Evolutionary conservation across 108 stramenopile species (phyloP), one percentile per base, ranked within the genome.

Genomic region (Chaetoceros tenuissimus): DNA sequence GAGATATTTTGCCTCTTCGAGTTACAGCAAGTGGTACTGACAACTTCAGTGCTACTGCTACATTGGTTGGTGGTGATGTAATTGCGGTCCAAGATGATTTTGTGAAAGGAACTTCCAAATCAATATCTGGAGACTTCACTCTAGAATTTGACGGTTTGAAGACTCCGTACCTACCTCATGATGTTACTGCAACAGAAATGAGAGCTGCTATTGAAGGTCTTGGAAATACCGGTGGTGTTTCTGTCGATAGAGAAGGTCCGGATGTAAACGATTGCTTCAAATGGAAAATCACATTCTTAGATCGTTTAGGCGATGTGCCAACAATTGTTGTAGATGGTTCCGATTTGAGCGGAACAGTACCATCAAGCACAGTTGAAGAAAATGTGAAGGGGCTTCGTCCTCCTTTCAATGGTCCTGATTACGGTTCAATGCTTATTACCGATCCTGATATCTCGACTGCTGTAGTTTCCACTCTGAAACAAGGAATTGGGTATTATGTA

Each of bases 251-350:
- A 24, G 50, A 52, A 25, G 77, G 63, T 20, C 74, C 72, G 28
- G 82, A 92, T 55, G 85, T 75, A 30, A 84, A 82, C 56, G 64
- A 66, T 3, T 87, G 89, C 54, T 86, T 68, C 64, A 75, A 69
- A 2, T 92, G 89, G 89, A 55, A 57, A 24, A 73, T 92, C 22
- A 88, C 89, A 31, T 92, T 92, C 62, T 51, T 66, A 20, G 70
- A 81, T 2, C 71, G 85, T 45, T 71, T 88, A 31, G 85, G 80
- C 3, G 67, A 75, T 50, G 51, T 85, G 27, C 67, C 71, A 47
- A 44, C 71, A 24, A 31, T 92, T 13, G 51, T 56, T 20, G 64
- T 60, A n/a, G 89, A 92, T 66, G 73, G 55, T 25, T 55, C 67
- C 24, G 78, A 80, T 46, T 57, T 92, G 66, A 72, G 48, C 26